Percentiles rank a stretch among this genome's conserved stretches.
These are phyloP conservation scores for Mycena haematopus DNA, from an alignment of 768 basidiomycete genomes.

Conservation along the genomic window DNA sequence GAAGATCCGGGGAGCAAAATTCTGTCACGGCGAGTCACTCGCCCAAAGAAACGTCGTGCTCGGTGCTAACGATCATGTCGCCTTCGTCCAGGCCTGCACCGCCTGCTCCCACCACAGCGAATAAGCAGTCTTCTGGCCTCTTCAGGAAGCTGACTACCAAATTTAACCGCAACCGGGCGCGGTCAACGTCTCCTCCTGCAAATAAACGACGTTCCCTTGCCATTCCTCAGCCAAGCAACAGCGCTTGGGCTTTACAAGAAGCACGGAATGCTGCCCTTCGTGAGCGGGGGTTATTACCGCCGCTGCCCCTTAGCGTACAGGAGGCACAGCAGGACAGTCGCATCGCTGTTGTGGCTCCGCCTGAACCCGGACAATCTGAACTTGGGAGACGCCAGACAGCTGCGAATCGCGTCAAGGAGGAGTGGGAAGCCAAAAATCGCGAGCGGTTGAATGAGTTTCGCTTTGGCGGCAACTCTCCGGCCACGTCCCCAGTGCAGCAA, in stretches of 20 bases:
- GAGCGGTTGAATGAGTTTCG: constrained; percentile 43
- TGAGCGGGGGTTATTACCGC: constrained; percentile 64
- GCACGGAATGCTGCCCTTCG: constrained; percentile 63
- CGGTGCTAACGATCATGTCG: constrained; percentile 13
- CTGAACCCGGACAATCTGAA: constrained; percentile 22
- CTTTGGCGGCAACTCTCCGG: constrained; percentile 39
- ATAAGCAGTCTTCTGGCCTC: constrained; percentile 35
- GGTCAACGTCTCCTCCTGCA: constrained; percentile 26
- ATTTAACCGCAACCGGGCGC: constrained; percentile 33
- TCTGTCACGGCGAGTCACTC: neutral
- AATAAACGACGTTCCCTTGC: constrained; percentile 28
- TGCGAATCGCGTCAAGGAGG: constrained; percentile 58
- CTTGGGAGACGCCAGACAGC: constrained; percentile 43
- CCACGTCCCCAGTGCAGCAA: constrained; percentile 14
- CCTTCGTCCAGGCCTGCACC: constrained; percentile 12
- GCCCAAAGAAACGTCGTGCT: neutral
- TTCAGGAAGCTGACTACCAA: constrained; percentile 43
- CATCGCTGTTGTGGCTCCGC: constrained; percentile 42
- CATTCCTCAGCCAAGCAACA: no score
- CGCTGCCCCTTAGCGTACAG: constrained; percentile 48
- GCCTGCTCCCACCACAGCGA: neutral
- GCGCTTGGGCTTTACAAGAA: constrained; percentile 44
- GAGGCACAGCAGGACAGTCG: constrained; percentile 45
- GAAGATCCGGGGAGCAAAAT: constrained; percentile 9
- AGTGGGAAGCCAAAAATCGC: constrained; percentile 56